Base-by-base conservation (phyloP, 2,329 filamentous ascomycete genomes). In the Spiromastix sp. region DNA sequence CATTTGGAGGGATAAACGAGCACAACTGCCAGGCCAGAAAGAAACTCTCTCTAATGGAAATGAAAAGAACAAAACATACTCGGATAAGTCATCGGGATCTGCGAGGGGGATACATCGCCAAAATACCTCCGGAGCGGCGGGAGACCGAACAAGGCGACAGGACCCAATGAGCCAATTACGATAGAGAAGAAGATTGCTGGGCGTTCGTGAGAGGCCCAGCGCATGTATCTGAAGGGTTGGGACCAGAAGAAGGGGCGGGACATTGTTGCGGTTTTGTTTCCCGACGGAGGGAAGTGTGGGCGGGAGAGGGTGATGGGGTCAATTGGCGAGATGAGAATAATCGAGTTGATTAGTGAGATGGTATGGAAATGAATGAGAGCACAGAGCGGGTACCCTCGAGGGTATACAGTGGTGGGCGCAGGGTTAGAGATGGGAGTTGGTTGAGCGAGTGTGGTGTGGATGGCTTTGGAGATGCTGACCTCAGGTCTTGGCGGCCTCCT, bases 111-210 rank as follows among this genome's bases (percentile, higher is more conserved):
- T 48, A 77, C 65, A 57, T 94, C 85, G 49, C 87, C 87, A 38
- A 93, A 61, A 44, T 66, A 69, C 43, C 68, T 64, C 58, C 87
- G 70, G 48, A 93, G 67, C 31, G 85, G 81, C 28, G 87, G 86
- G 1, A 85, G 79, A 38, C 72, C 68, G 40, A 81, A 59, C 44
- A 93, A 66, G 39, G 74, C 65, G 38, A 82, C 60, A 22, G 89
- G 91, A 8, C 86, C 86, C 37, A 76, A 52, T 45, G 63, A 67
- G 48, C 84, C 89, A 47, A 96, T 66, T 39, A 84, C 56, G 52
- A 85, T 67, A 50, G 84, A 85, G 74, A 78, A 96, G 72, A 95
- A 93, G 67, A 86, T 81, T 40, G 86, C 86, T 34, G 91, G 91
- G 60, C 82, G 83, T 63, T 91, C 81, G 65, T 85, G 80, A 33